Evolutionary conservation across 1,284 basidiomycete genomes (phyloP).

Genomic region (Gymnopus androsaceus): DNA sequence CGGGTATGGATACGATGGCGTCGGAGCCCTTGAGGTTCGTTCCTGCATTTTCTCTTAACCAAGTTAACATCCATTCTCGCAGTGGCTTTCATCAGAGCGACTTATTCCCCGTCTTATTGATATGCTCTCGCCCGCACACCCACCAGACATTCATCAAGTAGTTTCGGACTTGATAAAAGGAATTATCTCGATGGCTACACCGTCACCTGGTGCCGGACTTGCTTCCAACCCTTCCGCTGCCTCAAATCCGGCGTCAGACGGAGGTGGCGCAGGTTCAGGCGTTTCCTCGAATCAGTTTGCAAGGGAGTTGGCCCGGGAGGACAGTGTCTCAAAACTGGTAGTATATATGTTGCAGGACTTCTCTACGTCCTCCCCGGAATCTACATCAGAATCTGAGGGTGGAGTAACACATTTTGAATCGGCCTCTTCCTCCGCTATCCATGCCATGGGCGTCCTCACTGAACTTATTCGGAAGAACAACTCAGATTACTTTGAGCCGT

Average conservation of each 20-base stretch:
- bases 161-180: conserved; percentile 93
- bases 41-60: conserved; percentile 25
- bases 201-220: conserved; percentile 75
- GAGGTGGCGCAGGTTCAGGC: conserved; percentile 63
- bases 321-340: conserved; percentile 74
- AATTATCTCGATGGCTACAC: conserved; percentile 93
- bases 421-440: conserved; percentile 85
- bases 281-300: conserved; percentile 87
- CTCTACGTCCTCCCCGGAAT: conserved; percentile 24
- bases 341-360: conserved; percentile 83
- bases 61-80: conserved; percentile 27
- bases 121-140: conserved; percentile 80
- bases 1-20: conserved; percentile 63
- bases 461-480: conserved; percentile 99
- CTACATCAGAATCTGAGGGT: conserved; percentile 2
- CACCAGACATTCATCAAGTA: conserved; percentile 81
- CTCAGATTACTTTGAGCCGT: conserved; percentile 98
- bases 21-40: conserved; percentile 85
- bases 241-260: background rate
- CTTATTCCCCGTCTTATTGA: conserved; percentile 84
- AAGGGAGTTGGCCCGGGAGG: conserved; percentile 82
- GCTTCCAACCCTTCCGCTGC: conserved; percentile 26
- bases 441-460: conserved; percentile 89
- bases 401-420: conserved; percentile 51
- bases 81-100: conserved; percentile 89